Evolutionary conservation across 2,329 filamentous ascomycete genomes (phyloP).

Genomic region (Microdochium paspali): DNA sequence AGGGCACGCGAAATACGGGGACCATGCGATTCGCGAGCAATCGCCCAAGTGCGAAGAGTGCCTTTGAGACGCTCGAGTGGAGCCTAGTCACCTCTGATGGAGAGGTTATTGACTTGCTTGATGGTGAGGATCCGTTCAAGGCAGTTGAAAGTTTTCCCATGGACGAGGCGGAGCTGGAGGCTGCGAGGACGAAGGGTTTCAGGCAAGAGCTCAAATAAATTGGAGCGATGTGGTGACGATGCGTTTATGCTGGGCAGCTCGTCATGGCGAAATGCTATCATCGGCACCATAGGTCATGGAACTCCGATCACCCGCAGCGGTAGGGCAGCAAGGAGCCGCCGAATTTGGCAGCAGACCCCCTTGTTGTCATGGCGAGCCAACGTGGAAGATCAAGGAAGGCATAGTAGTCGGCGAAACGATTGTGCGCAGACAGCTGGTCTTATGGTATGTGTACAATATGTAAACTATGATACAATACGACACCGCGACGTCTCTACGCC

Average conservation of each 20-base stretch:
- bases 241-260: background rate
- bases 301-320: too few relatives aligned
- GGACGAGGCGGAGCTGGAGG: slow-evolving; percentile 29
- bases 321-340: too few relatives aligned
- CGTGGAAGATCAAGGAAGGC: too few relatives aligned
- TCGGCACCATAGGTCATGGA: too few relatives aligned
- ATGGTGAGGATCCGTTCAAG: slow-evolving; percentile 60
- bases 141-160: slow-evolving; percentile 25
- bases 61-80: slow-evolving; percentile 89
- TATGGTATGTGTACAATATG: slow-evolving; percentile 16
- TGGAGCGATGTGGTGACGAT: slow-evolving; percentile 7
- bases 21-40: slow-evolving; percentile 74
- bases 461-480: slow-evolving; percentile 16
- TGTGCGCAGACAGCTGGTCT: background rate
- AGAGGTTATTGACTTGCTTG: slow-evolving; percentile 60
- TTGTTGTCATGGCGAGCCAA: too few relatives aligned
- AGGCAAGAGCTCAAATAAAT: slow-evolving; percentile 34
- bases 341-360: too few relatives aligned
- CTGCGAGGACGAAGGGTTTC: slow-evolving; percentile 36
- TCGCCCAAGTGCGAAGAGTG: slow-evolving; percentile 47
- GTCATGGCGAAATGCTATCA: too few relatives aligned
- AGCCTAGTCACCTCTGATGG: slow-evolving; percentile 62
- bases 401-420: background rate
- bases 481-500: slow-evolving; percentile 3
- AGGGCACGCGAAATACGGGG: slow-evolving; percentile 62